phyloP scores from a whole-genome alignment of 2,329 filamentous ascomycete genomes.

The Kalaharituber pfeilii region DNA sequence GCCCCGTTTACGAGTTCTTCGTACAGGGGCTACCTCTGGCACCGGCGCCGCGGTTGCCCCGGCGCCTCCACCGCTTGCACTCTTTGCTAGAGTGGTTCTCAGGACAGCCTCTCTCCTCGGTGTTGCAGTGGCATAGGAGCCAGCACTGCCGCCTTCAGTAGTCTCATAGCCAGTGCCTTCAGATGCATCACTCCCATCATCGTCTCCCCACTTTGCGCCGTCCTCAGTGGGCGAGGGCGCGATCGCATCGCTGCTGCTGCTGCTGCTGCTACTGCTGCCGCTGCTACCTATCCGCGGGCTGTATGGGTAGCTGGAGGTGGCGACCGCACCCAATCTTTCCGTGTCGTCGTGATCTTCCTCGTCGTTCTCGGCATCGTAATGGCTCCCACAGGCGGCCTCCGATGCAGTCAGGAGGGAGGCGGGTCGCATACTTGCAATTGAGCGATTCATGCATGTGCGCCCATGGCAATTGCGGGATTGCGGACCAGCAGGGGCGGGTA shows the following conservation, averaged over 20 bases:
- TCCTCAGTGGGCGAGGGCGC: too few relatives aligned
- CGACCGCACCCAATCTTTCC: too few relatives aligned
- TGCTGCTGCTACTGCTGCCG: not conserved
- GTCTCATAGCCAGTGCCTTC: not conserved
- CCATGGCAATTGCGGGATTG: conserved; percentile 9
- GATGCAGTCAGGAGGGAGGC: not conserved
- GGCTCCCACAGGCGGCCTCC: not conserved
- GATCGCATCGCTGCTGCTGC: not conserved
- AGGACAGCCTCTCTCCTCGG: too few relatives aligned
- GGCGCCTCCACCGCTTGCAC: too few relatives aligned
- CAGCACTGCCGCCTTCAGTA: not conserved
- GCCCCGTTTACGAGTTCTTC: conserved; percentile 6
- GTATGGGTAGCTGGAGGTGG: too few relatives aligned
- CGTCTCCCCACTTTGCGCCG: not conserved
- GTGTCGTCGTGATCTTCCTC: not conserved
- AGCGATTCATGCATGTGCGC: conserved; percentile 16
- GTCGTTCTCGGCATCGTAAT: not conserved
- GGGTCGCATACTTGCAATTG: not conserved
- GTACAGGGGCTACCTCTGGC: not conserved
- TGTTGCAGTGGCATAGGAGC: not conserved
- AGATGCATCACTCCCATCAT: not conserved
- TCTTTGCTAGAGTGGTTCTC: too few relatives aligned
- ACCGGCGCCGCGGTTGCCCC: too few relatives aligned
- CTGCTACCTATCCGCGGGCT: not conserved
- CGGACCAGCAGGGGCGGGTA: too few relatives aligned